These are phyloP conservation scores for Xylariaceae sp. DNA, from an alignment of 2,329 filamentous ascomycete genomes.

Conservation along the genomic window DNA sequence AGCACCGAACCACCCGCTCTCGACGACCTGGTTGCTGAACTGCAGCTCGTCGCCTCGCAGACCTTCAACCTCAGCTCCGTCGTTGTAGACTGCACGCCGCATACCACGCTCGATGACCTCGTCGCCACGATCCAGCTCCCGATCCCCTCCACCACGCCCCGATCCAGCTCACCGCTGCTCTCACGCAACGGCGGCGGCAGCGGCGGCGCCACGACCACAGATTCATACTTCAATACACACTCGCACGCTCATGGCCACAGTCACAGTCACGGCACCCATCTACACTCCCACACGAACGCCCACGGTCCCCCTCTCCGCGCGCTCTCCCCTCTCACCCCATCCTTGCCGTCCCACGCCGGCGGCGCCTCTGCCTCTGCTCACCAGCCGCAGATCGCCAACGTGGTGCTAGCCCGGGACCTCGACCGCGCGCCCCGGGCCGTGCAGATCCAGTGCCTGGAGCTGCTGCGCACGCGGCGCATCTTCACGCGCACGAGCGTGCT, in stretches of 20 bases:
- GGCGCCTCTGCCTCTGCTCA: constrained; percentile 3
- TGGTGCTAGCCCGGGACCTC: constrained; percentile 78
- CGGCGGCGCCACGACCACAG: too few species aligned
- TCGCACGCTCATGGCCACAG: constrained; percentile 2
- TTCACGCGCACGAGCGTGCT: constrained; percentile 72
- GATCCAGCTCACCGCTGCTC: constrained; percentile 19
- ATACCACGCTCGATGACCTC: constrained; percentile 79
- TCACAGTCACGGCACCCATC: constrained; percentile 1
- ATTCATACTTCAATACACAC: constrained; percentile 2
- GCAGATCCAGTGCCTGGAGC: constrained; percentile 75
- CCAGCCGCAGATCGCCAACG: constrained; percentile 60
- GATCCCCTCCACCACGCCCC: constrained; percentile 21
- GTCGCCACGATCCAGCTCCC: constrained; percentile 61
- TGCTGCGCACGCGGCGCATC: constrained; percentile 75
- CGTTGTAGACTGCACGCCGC: constrained; percentile 66
- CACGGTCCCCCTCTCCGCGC: neutral
- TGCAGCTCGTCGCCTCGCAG: constrained; percentile 65
- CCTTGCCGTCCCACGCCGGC: neutral
- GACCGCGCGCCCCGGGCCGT: constrained; percentile 68
- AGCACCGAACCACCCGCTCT: constrained; percentile 61
- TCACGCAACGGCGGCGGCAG: constrained; percentile 7
- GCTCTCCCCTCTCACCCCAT: neutral
- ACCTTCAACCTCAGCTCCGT: constrained; percentile 70
- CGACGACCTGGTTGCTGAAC: constrained; percentile 67
- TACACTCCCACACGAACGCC: neutral